phyloP scores from a whole-genome alignment of 2,329 filamentous ascomycete species.

The Neocatenulostroma microsporum region DNA sequence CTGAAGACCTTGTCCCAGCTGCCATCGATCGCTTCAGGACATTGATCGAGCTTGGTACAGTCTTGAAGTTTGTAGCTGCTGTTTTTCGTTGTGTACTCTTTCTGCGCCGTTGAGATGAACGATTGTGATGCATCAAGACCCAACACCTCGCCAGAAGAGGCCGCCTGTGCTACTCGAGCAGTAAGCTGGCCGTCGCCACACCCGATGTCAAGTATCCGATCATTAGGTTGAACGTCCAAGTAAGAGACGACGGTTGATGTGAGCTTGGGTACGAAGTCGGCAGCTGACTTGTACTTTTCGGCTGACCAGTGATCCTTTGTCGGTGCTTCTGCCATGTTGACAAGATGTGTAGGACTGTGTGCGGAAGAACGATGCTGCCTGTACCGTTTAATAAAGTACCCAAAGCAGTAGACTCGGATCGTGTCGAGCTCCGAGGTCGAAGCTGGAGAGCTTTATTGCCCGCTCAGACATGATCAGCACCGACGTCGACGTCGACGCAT shows the following conservation, averaged over 20 bases:
- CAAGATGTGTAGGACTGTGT: not conserved
- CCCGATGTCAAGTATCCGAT: constrained; percentile 35
- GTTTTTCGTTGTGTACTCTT: constrained; percentile 17
- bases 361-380: no score
- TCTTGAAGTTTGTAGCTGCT: constrained; percentile 27
- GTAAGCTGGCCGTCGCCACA: constrained; percentile 36
- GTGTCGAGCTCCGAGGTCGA: constrained; percentile 4
- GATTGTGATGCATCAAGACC: constrained; percentile 35
- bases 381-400: not conserved
- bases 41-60: constrained; percentile 22
- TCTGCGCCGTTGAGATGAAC: constrained; percentile 33
- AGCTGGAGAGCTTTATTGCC: no score
- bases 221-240: constrained; percentile 28
- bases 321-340: constrained; percentile 2
- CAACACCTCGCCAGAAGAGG: constrained; percentile 23
- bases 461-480: no score
- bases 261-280: constrained; percentile 36
- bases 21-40: constrained; percentile 14
- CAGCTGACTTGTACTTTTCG: constrained; percentile 29
- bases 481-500: no score
- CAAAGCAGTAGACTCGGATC: no score
- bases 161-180: constrained; percentile 27
- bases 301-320: constrained; percentile 28
- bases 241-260: constrained; percentile 32
- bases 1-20: constrained; percentile 35